Evolutionary conservation across 345 rosid species (phyloP).

Genomic region (Euphorbia pulcherrima): DNA sequence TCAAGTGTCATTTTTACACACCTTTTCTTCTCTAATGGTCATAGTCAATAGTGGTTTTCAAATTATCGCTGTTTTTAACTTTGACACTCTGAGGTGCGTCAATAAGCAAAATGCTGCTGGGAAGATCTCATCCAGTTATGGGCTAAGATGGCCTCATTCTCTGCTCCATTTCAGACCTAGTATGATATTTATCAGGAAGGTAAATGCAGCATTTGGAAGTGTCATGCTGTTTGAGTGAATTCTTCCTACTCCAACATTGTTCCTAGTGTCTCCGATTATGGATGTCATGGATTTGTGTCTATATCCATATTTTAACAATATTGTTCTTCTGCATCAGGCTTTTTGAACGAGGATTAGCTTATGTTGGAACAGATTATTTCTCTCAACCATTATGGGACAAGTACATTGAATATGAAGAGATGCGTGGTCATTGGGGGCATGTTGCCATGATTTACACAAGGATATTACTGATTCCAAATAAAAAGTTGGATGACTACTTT

Average conservation of each 20-base stretch:
- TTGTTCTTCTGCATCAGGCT: constrained; percentile 46
- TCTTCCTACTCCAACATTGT: constrained; percentile 52
- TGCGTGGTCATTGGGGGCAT: constrained; percentile 81
- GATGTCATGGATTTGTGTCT: constrained; percentile 23
- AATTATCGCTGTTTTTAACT: constrained; percentile 44
- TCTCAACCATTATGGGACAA: constrained; percentile 86
- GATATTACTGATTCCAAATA: constrained; percentile 80
- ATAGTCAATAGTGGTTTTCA: constrained; percentile 38
- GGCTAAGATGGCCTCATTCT: constrained; percentile 87
- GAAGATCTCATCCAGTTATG: constrained; percentile 84
- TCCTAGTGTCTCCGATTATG: constrained; percentile 34
- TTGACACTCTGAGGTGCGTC: constrained; percentile 70
- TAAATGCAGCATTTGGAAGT: constrained; percentile 85
- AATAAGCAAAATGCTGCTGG: constrained; percentile 88
- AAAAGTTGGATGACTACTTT: constrained; percentile 75
- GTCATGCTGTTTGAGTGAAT: constrained; percentile 72
- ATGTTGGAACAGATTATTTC: constrained; percentile 87
- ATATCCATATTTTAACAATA: constrained; percentile 19
- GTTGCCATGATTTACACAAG: constrained; percentile 75
- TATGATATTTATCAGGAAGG: constrained; percentile 87
- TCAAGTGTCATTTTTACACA: constrained; percentile 24
- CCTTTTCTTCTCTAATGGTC: constrained; percentile 28
- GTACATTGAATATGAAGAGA: constrained; percentile 86
- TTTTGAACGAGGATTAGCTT: constrained; percentile 85
- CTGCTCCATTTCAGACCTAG: constrained; percentile 75